Percentiles rank a stretch among this genome's conserved stretches.
Conservation (phyloP, 179 eudicot genomes). For the Nepenthes alata region DNA sequence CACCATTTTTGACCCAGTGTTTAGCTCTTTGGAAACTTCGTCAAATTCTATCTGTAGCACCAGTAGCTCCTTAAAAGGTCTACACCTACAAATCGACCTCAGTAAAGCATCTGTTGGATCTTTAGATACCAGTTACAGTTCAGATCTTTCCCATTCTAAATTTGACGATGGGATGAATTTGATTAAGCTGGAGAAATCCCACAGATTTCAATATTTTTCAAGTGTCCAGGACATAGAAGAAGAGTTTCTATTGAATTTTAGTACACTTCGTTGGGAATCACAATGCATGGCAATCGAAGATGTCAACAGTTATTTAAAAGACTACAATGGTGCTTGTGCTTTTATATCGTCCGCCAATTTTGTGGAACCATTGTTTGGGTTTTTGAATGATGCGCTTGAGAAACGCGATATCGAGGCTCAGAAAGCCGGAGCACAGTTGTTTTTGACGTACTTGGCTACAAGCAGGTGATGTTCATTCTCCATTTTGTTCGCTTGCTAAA, state of each 20-base stretch:
- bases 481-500: not conserved
- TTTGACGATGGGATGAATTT: constrained; percentile 11
- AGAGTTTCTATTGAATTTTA: constrained; percentile 27
- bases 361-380: constrained; percentile 36
- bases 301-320: constrained; percentile 22
- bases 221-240: constrained; percentile 19
- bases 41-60: constrained; percentile 45
- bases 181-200: constrained; percentile 11
- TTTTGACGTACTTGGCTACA: constrained; percentile 31
- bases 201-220: constrained; percentile 12
- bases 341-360: constrained; percentile 33
- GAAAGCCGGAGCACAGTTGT: constrained; percentile 35
- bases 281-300: constrained; percentile 44
- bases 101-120: constrained; percentile 54
- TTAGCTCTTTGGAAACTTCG: constrained; percentile 36
- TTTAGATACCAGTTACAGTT: constrained; percentile 27
- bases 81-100: constrained; percentile 41
- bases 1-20: constrained; percentile 21
- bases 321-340: constrained; percentile 25
- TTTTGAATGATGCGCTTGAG: constrained; percentile 42
- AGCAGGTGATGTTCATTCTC: constrained; percentile 36
- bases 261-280: constrained; percentile 54
- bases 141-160: constrained; percentile 16
- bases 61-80: constrained; percentile 45
- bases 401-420: constrained; percentile 39